Conservation (phyloP, 139 green algal genomes). For the Micractinium sp. region DNA sequence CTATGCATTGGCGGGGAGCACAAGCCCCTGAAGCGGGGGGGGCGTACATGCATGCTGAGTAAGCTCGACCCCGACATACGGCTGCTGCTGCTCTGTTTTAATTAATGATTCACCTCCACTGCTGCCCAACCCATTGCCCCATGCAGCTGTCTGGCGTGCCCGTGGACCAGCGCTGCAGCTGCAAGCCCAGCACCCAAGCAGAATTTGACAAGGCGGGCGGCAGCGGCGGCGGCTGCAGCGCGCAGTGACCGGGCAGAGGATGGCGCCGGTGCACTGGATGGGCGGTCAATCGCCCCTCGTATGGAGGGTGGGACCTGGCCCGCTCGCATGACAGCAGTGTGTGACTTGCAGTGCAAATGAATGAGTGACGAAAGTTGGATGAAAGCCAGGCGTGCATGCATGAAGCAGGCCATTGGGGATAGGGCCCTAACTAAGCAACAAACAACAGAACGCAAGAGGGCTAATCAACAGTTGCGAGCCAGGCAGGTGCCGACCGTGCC, state of each 20-base stretch:
- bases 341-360: neutral
- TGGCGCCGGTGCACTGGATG: neutral
- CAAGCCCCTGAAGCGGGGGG: too few species aligned
- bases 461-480: neutral
- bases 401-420: neutral
- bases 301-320: too few species aligned
- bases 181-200: conserved; percentile 25
- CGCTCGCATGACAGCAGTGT: neutral
- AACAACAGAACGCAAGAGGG: neutral
- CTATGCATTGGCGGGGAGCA: too few species aligned
- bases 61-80: too few species aligned
- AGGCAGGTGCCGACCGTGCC: neutral
- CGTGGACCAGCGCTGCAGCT: conserved; percentile 39
- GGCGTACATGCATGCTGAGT: too few species aligned
- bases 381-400: neutral
- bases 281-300: neutral
- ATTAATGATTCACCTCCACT: too few species aligned
- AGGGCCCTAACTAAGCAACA: neutral
- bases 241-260: neutral
- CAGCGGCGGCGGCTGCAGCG: neutral
- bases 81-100: too few species aligned
- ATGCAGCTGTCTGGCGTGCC: conserved; percentile 14
- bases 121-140: too few species aligned
- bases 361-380: neutral
- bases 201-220: neutral